These are phyloP conservation scores for Boletus sp. DNA, from an alignment of 768 basidiomycete genomes.

Conservation along the genomic window DNA sequence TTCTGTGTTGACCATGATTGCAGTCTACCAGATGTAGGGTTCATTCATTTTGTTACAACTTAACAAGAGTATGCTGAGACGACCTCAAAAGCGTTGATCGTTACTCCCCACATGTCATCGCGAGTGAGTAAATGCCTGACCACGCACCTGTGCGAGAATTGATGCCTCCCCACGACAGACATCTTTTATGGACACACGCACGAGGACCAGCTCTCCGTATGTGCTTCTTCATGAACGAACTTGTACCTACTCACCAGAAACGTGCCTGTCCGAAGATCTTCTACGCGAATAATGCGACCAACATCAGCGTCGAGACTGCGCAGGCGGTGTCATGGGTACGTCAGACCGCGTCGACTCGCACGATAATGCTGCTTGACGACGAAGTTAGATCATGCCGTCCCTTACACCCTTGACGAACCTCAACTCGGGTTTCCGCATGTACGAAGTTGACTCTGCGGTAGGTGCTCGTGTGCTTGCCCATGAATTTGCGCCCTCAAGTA, in stretches of 20 bases:
- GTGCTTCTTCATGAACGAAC: neutral
- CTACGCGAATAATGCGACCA: slow-evolving; percentile 67
- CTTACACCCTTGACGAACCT: slow-evolving; percentile 64
- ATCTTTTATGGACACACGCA: slow-evolving; percentile 75
- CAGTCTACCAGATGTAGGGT: slow-evolving; percentile 47
- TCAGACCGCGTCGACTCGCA: neutral
- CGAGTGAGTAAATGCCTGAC: slow-evolving; percentile 31
- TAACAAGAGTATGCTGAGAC: neutral
- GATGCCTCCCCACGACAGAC: slow-evolving; percentile 32
- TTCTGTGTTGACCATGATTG: neutral
- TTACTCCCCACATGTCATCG: slow-evolving; percentile 46
- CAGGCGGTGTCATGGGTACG: slow-evolving; percentile 46
- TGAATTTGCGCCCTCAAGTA: neutral
- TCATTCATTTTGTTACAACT: too few relatives aligned
- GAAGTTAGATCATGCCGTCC: slow-evolving; percentile 42
- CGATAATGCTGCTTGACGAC: neutral
- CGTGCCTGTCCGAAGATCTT: slow-evolving; percentile 45
- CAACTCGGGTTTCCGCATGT: slow-evolving; percentile 64
- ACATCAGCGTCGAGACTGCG: slow-evolving; percentile 52
- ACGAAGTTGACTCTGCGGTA: slow-evolving; percentile 38
- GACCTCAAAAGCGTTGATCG: slow-evolving; percentile 37
- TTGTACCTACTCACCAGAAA: neutral
- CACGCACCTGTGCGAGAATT: neutral
- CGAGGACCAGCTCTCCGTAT: slow-evolving; percentile 62
- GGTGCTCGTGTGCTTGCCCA: neutral